Conservation (phyloP, 495 filamentous ascomycete species). For the Penicillium atrosanguineum region DNA sequence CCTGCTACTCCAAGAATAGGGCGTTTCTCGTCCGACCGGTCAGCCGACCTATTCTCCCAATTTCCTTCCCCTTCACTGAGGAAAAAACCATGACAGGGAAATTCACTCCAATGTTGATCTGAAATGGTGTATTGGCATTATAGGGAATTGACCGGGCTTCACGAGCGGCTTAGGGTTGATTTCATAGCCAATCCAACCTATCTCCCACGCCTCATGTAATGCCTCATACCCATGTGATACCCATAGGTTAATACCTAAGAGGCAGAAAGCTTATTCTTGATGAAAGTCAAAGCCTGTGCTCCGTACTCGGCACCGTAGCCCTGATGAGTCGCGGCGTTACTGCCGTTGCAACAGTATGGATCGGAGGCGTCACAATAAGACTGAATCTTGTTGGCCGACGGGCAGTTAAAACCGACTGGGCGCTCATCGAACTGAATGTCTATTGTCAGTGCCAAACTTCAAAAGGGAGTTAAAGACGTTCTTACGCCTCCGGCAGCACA, state of each 20-base stretch:
- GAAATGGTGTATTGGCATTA: too few species aligned
- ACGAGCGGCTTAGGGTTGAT: too few species aligned
- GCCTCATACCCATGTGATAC: too few species aligned
- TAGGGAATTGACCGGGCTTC: too few species aligned
- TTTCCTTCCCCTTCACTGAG: too few species aligned
- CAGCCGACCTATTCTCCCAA: too few species aligned
- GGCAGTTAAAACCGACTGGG: slow-evolving; percentile 54
- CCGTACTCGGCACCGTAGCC: slow-evolving; percentile 60
- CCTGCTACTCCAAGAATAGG: too few species aligned
- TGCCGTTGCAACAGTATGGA: slow-evolving; percentile 65
- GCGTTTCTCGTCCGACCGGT: too few species aligned
- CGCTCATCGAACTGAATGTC: slow-evolving; percentile 53
- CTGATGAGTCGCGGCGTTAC: slow-evolving; percentile 53
- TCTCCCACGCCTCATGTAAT: too few species aligned
- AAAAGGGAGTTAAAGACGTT: slow-evolving; percentile 7
- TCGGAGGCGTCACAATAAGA: slow-evolving; percentile 62
- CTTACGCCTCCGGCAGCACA: slow-evolving; percentile 56
- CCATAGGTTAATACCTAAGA: background rate
- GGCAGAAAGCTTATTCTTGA: slow-evolving; percentile 44
- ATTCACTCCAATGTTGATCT: too few species aligned
- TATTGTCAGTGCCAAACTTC: background rate
- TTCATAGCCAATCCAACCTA: too few species aligned
- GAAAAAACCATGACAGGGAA: too few species aligned
- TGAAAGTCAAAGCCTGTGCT: slow-evolving; percentile 52
- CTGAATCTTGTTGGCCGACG: slow-evolving; percentile 51